Base-by-base conservation (phyloP, 163 green algal genomes). In the Prototheca wickerhamii region DNA sequence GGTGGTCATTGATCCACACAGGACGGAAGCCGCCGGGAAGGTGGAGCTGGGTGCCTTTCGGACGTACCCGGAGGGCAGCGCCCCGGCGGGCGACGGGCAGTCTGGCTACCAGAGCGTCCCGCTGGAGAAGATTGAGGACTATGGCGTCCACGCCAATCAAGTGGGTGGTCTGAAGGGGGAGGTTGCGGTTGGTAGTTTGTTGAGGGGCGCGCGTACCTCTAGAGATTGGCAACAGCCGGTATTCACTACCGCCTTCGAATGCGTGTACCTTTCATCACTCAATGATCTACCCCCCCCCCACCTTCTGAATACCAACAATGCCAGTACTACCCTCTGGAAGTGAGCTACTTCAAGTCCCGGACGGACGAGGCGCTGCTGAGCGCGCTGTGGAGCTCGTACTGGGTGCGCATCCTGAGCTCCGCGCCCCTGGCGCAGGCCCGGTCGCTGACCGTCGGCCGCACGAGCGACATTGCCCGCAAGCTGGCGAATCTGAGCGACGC, bases 121-220 rank as follows among this genome's bases (percentile, higher is more conserved):
- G 0, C 62, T 97, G 59, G 86, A 80, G 69, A 98, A 98, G 79
- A 96, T 99, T 42, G 93, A 98, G 79, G 93, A 99, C 75, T 98
- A 95, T 82, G 92, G 92, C 15, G 92, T 97, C 60, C 92, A 98
- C 68, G 85, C 81, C 60, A 90, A 95, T 52, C 44, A 76, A 71
- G 74, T 78, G 52, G n/a, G 60, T 46, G 58, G n/a, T n/a, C 15
- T 25, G 4, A 30, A 34, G 25, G 2, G 43, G 15, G 28, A 26
- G 21, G 0, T 2, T 51, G 7, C 15, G 43, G 32, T 21, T 25
- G 33, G 5, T 20, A 35, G 46, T 3, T 18, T 28, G 40, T 4
- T 25, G 15, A 37, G 35, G 37, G 35, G n/a, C n/a, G n/a, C n/a
- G n/a, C n/a, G n/a, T n/a, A n/a, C n/a, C n/a, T n/a, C 23, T 15